Base-by-base conservation (phyloP, 164 flowering plant genomes). In the Santalum album region DNA sequence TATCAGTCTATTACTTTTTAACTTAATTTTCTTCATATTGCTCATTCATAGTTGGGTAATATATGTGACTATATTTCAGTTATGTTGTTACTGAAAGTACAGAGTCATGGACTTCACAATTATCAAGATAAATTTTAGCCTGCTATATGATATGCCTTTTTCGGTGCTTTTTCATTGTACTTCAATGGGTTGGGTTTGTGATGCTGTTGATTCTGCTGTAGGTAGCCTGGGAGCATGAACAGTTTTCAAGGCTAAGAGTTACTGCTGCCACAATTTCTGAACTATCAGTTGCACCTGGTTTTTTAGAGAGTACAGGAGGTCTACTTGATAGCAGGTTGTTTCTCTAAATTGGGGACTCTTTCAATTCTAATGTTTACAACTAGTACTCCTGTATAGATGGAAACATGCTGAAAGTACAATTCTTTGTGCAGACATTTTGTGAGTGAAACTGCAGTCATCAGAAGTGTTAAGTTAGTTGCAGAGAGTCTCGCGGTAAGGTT, bases 171-270 rank as follows among this genome's bases (percentile, higher is more conserved):
- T n/a, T n/a, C n/a, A n/a, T n/a, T n/a, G n/a, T n/a, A n/a, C n/a
- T n/a, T n/a, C n/a, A n/a, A n/a, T n/a, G 25, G 49, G 16, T 27
- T 27, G 38, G 58, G 40, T 9, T 63, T 34, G 43, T 74, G 44
- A 69, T 59, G 44, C 51, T 57, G 53, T 58, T 69, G 44, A 47
- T 19, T n/a, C 48, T 74, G 64, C 54, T 80, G 67, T 74, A 92
- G 99, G 99, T 92, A 72, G 96, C 99, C 56, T 92, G 97, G 99
- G 97, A 92, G 84, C 99, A 92, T 75, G 99, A 92, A 64, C 99
- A 92, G 54, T 92, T 92, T 72, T 92, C 99, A 53, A 80, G 92
- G 71, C 72, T 73, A 38, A 85, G 95, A 73, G 75, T 89, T 18
- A 89, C 99, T 52, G 99, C 97, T 55, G 86, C 78, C 55, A 89